Evolutionary conservation across 1,284 basidiomycete species (phyloP).

Genomic region (Neolentinus lepideus): DNA sequence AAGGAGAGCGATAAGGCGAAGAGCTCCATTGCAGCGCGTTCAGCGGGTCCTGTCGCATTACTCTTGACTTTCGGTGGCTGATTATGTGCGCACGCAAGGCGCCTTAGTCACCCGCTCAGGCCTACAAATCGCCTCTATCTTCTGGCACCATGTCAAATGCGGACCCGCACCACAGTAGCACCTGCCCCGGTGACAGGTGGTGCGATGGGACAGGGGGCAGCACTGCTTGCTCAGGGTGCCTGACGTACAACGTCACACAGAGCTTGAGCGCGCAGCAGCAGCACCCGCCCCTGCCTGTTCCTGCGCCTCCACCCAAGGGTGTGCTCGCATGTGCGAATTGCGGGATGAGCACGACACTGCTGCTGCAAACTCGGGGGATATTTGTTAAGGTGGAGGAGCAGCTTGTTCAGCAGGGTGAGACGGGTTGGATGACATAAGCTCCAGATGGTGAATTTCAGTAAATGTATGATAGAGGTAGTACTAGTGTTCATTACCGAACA

Average conservation of each 20-base stretch:
- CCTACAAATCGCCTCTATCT: constrained; percentile 7
- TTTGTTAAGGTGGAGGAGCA: too few species aligned
- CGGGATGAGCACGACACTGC: constrained; percentile 88
- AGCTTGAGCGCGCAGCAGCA: constrained; percentile 13
- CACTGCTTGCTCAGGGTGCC: constrained; percentile 86
- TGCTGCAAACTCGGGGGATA: too few species aligned
- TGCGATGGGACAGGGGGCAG: constrained; percentile 94
- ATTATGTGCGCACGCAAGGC: not conserved
- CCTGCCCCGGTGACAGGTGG: constrained; percentile 91
- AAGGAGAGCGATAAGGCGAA: not conserved
- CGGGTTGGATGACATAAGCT: too few species aligned
- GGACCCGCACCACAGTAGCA: constrained; percentile 43
- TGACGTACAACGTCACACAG: constrained; percentile 84
- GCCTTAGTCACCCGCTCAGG: not conserved
- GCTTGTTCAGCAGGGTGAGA: too few species aligned
- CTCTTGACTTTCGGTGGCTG: not conserved
- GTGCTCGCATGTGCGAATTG: constrained; percentile 88
- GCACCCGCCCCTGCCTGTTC: constrained; percentile 11
- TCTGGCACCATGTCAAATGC: too few species aligned
- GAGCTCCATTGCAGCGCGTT: not conserved
- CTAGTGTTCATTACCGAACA: too few species aligned
- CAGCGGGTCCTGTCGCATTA: not conserved
- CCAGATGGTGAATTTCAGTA: too few species aligned
- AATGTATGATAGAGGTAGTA: too few species aligned
- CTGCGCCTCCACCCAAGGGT: constrained; percentile 40